Percentiles rank a stretch among this genome's conserved stretches.
phyloP scores from a whole-genome alignment of 2,329 filamentous ascomycete species.

The Karstenula rhodostoma region DNA sequence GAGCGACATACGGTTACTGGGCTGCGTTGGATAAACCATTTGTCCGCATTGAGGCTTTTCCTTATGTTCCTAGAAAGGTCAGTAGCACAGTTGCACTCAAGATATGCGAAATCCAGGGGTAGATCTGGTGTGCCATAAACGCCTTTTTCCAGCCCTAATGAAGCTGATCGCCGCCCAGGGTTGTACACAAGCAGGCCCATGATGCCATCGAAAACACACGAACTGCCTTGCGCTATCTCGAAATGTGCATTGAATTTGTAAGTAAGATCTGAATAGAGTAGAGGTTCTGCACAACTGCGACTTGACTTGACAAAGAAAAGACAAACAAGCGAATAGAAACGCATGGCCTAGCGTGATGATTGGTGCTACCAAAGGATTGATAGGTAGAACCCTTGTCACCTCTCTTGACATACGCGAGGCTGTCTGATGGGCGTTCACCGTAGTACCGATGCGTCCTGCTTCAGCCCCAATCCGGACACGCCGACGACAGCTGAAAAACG shows the following conservation, averaged over 20 bases:
- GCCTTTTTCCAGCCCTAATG: background rate
- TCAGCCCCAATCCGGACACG: background rate
- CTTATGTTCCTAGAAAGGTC: too few species aligned
- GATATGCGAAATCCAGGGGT: too few species aligned
- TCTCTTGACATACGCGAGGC: background rate
- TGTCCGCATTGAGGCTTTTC: too few species aligned
- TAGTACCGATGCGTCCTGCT: background rate
- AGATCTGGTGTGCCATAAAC: too few species aligned
- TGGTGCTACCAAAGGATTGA: background rate
- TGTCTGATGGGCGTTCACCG: background rate
- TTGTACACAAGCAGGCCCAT: background rate
- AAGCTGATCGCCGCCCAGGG: background rate
- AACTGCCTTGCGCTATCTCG: background rate
- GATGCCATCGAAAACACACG: background rate
- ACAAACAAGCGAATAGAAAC: background rate
- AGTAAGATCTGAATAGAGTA: background rate
- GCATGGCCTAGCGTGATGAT: background rate
- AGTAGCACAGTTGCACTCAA: too few species aligned
- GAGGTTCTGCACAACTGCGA: background rate
- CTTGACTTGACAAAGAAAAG: background rate
- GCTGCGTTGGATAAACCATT: too few species aligned
- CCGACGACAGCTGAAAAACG: constrained; percentile 8
- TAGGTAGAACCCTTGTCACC: background rate
- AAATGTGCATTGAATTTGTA: background rate
- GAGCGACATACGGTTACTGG: too few species aligned